phyloP scores from a whole-genome alignment of 495 filamentous ascomycete genomes.

The Penicillium paxilli region DNA sequence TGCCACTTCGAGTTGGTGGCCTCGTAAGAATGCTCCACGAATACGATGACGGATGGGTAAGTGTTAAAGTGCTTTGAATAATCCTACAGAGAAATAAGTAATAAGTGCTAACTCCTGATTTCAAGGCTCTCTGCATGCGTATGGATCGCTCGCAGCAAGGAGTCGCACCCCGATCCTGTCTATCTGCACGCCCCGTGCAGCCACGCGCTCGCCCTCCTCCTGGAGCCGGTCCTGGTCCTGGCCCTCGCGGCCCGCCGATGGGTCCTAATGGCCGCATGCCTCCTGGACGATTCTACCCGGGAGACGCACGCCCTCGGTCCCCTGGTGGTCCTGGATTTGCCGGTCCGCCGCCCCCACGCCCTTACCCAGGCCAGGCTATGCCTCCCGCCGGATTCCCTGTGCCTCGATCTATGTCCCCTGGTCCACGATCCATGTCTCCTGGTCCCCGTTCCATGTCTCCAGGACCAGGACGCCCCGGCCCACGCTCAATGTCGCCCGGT shows the following conservation, averaged over 20 bases:
- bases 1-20: constrained; percentile 75
- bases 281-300: constrained; percentile 39
- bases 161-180: constrained; percentile 89
- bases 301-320: constrained; percentile 40
- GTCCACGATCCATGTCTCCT: constrained; percentile 16
- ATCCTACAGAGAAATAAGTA: neutral
- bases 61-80: too few relatives aligned
- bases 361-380: constrained; percentile 30
- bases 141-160: constrained; percentile 90
- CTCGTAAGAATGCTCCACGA: constrained; percentile 88
- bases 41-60: constrained; percentile 98
- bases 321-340: constrained; percentile 28
- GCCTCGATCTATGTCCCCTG: constrained; percentile 37
- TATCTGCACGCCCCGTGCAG: constrained; percentile 90
- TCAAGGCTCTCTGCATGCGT: constrained; percentile 86
- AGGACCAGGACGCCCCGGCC: constrained; percentile 17
- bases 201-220: constrained; percentile 66
- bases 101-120: constrained; percentile 36
- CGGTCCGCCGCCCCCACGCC: constrained; percentile 35
- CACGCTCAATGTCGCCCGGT: constrained; percentile 40
- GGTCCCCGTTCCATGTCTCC: constrained; percentile 18
- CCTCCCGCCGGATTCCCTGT: constrained; percentile 15
- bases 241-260: constrained; percentile 50
- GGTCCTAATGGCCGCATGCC: constrained; percentile 48
- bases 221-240: constrained; percentile 38